Evolutionary conservation across 352 stramenopile genomes (phyloP), one percentile per base, ranked within the genome.

Genomic region (Globisporangium splendens): DNA sequence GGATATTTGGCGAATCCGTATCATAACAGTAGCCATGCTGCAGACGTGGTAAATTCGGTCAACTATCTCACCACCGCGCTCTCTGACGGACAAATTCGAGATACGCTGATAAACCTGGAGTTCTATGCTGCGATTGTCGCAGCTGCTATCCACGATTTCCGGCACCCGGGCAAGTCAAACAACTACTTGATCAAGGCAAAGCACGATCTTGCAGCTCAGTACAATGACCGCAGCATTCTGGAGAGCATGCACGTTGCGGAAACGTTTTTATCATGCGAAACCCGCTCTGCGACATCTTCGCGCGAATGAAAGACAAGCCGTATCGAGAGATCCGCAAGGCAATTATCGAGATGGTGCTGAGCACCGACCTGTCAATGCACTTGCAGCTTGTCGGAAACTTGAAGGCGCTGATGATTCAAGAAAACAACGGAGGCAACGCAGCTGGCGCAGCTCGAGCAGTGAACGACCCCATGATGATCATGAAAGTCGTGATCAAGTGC

Each of bases 291-390:
- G 77, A 93, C 63, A 91, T 93, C 59, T 93, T 93, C 65, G 78
- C 75, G 2, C 70, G 80, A 35, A 86, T 96, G 74, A 89, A 87
- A 46, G 70, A 85, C 61, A 86, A 88, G 47, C 73, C 74, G 47
- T 90, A 86, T 46, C 75, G 75, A n/a, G 82, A 92, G 62, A 87
- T 91, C 21, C 79, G 82, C 20, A 92, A 91, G 53, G 80, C 79
- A 2, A 94, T 94, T 51, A 94, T 94, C 38, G 80, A 93, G 58
- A 93, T 92, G 77, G 86, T 96, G n/a, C 70, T 96, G 18, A 87
- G 79, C 47, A 96, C 88, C 0, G 85, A 96, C 63, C 50, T 96
- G 46, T 86, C 76, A 17, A 80, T 93, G 72, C 88, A 96, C 46
- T 44, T 93, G 31, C 77, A 93, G 57, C 70, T 93, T 18, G 83